These are phyloP conservation scores for Xerocomus spinulosus DNA, from an alignment of 768 basidiomycete genomes.

Conservation along the genomic window DNA sequence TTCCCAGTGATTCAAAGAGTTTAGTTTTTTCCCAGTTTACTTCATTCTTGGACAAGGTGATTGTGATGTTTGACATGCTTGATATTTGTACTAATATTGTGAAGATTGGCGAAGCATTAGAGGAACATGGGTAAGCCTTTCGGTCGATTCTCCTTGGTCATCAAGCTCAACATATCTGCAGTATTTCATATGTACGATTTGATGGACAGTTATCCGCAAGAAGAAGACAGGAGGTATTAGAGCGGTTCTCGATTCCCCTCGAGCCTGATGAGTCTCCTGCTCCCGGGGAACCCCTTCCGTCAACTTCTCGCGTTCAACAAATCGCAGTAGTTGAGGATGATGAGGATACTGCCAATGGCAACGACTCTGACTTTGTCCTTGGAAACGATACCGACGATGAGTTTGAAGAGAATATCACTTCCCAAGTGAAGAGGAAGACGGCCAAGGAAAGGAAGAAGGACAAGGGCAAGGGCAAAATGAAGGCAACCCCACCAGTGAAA, in stretches of 20 bases:
- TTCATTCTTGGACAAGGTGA: conserved; percentile 74
- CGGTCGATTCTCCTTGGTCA: neutral
- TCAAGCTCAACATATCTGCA: conserved; percentile 25
- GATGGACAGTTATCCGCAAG: conserved; percentile 85
- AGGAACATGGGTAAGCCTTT: conserved; percentile 52
- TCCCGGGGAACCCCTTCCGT: conserved; percentile 14
- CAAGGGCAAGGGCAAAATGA: conserved; percentile 30
- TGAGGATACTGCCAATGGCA: conserved; percentile 20
- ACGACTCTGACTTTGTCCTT: conserved; percentile 35
- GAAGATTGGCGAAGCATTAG: conserved; percentile 67
- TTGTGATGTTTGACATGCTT: neutral
- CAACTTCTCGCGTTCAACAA: conserved; percentile 4
- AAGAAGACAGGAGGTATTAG: conserved; percentile 71
- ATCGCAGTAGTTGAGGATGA: conserved; percentile 7
- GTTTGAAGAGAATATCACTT: conserved; percentile 29
- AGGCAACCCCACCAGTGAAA: conserved; percentile 13
- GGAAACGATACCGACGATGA: conserved; percentile 28
- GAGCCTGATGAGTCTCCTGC: conserved; percentile 29
- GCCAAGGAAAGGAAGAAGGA: conserved; percentile 38
- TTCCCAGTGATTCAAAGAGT: conserved; percentile 68
- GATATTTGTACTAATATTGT: neutral
- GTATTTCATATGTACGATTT: conserved; percentile 75
- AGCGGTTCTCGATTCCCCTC: conserved; percentile 68
- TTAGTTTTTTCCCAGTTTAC: conserved; percentile 92
- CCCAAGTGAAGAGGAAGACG: conserved; percentile 29